A percentile compares a stretch with the other conserved stretches of the same genome.
Evolutionary conservation across 1,284 basidiomycete species (phyloP).

Genomic region (Heimioporus retisporus): DNA sequence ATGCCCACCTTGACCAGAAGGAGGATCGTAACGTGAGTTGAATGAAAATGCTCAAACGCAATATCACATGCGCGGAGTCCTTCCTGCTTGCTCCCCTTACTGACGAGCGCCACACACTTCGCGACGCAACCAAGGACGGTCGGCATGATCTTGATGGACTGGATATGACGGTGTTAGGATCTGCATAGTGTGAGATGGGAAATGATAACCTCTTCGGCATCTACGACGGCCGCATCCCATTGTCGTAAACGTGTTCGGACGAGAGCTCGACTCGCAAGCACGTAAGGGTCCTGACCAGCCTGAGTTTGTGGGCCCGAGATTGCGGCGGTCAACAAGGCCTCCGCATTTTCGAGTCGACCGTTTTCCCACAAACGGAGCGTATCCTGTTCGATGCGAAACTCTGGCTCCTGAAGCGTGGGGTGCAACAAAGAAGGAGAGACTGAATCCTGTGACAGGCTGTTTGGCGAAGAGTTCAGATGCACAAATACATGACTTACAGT

Average conservation of each 20-base stretch:
- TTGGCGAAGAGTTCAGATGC: background rate
- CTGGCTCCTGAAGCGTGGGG: background rate
- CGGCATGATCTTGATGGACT: background rate
- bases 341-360: background rate
- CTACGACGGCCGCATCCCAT: background rate
- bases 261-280: background rate
- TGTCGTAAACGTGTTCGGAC: background rate
- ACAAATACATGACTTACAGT: background rate
- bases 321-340: background rate
- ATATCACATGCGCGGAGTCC: background rate
- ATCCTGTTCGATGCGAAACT: background rate
- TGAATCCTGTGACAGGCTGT: background rate
- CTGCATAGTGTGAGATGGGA: background rate
- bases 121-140: background rate
- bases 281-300: background rate
- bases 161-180: background rate
- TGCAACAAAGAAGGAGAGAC: background rate
- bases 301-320: background rate
- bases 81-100: background rate
- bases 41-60: background rate
- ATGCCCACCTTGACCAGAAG: background rate
- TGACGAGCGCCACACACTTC: background rate
- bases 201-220: background rate
- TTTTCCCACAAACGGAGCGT: background rate
- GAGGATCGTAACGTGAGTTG: background rate